phyloP scores from a whole-genome alignment of 257 asterid genomes.

The Coffea canephora region DNA sequence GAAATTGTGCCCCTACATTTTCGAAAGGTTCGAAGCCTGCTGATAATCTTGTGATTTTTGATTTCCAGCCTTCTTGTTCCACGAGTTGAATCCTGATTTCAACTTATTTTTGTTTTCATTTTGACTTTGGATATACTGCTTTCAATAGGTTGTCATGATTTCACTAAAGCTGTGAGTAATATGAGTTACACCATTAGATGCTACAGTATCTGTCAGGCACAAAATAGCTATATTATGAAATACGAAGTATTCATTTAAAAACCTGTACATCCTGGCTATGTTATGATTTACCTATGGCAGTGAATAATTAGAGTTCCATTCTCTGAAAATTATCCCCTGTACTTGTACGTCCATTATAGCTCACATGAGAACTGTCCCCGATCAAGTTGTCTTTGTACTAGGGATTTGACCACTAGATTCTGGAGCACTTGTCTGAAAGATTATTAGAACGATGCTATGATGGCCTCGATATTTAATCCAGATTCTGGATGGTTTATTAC shows the following conservation, averaged over 20 bases:
- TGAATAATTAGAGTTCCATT: neutral
- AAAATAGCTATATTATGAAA: neutral
- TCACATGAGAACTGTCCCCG: too few relatives aligned
- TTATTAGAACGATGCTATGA: neutral
- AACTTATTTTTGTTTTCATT: neutral
- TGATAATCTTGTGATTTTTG: neutral
- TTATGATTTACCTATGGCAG: neutral
- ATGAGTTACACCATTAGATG: neutral
- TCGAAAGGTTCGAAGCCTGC: conserved; percentile 54
- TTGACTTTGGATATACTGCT: neutral
- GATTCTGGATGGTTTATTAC: neutral
- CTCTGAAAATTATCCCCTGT: neutral
- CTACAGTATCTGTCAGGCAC: neutral
- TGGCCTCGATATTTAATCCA: neutral
- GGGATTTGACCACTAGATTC: neutral
- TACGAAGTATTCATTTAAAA: neutral
- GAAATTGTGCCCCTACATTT: conserved; percentile 85
- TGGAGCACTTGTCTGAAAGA: neutral
- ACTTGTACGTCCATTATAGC: neutral
- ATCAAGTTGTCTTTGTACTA: neutral
- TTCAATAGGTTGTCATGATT: neutral
- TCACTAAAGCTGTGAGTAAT: neutral
- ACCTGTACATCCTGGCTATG: neutral
- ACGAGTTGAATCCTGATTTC: neutral
- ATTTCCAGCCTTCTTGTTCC: neutral